Evolutionary conservation across 129 eudicot genomes (phyloP).

Genomic region (Flaveria brownii): DNA sequence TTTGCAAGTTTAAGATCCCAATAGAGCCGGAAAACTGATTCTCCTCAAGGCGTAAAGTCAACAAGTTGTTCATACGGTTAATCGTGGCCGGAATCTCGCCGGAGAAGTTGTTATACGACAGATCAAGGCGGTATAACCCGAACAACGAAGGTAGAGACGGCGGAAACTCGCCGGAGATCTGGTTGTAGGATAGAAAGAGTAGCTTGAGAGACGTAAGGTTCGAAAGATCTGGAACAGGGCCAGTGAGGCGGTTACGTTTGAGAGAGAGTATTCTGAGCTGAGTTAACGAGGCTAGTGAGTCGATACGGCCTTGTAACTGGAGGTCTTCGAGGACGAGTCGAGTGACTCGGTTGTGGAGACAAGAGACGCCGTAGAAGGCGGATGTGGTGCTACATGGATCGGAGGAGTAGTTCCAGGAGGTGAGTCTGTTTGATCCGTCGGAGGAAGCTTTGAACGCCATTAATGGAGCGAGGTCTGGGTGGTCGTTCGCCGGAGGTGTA

Average conservation of each 20-base stretch:
- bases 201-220: conserved; percentile 46
- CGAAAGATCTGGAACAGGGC: conserved; percentile 71
- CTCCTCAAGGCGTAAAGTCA: conserved; percentile 58
- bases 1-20: conserved; percentile 31
- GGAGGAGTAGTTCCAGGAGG: conserved; percentile 58
- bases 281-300: conserved; percentile 51
- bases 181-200: conserved; percentile 61
- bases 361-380: conserved; percentile 54
- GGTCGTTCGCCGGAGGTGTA: conserved; percentile 16
- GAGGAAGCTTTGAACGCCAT: conserved; percentile 59
- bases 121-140: conserved; percentile 57
- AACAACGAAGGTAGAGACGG: conserved; percentile 38
- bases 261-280: conserved; percentile 74
- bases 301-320: conserved; percentile 42
- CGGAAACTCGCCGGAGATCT: conserved; percentile 63
- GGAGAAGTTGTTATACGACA: conserved; percentile 62
- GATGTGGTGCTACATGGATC: conserved; percentile 50
- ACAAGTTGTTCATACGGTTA: conserved; percentile 49
- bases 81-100: conserved; percentile 52
- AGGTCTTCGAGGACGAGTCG: conserved; percentile 76
- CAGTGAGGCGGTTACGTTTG: conserved; percentile 56
- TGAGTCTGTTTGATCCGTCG: conserved; percentile 44
- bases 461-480: conserved; percentile 59
- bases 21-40: conserved; percentile 58
- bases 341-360: conserved; percentile 66